phyloP scores from a whole-genome alignment of 2,329 filamentous ascomycete species.

The Diaporthe sp. region DNA sequence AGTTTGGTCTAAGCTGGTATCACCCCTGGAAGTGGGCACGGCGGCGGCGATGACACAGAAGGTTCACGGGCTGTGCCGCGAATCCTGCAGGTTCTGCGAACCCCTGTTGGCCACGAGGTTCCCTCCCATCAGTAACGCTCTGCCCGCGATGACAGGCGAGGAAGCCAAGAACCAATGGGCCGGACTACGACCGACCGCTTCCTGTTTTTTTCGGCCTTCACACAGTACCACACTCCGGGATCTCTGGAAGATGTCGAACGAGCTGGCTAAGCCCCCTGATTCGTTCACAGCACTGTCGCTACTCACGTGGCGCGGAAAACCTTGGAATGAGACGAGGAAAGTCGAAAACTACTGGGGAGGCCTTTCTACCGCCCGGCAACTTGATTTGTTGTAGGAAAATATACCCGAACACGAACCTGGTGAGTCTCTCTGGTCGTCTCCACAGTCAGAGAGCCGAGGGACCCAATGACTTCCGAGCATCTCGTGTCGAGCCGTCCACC shows the following conservation, averaged over 20 bases:
- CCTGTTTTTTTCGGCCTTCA: background rate
- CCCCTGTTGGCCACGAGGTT: slow-evolving; percentile 40
- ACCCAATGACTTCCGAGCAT: slow-evolving; percentile 33
- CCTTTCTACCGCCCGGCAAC: slow-evolving; percentile 2
- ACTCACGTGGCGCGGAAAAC: slow-evolving; percentile 21
- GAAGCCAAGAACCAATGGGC: slow-evolving; percentile 16
- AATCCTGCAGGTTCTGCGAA: slow-evolving; percentile 40
- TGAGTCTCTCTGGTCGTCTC: slow-evolving; percentile 26
- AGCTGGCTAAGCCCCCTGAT: slow-evolving; percentile 8
- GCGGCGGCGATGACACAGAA: slow-evolving; percentile 39
- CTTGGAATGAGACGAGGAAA: slow-evolving; percentile 21
- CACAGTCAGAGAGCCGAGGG: slow-evolving; percentile 29
- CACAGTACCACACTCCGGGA: slow-evolving; percentile 7
- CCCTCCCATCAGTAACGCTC: slow-evolving; percentile 12
- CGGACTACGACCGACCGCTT: slow-evolving; percentile 35
- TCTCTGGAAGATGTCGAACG: background rate
- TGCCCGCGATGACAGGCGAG: slow-evolving; percentile 5
- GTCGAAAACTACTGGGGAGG: background rate
- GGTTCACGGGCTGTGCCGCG: slow-evolving; percentile 41
- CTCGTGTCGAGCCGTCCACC: slow-evolving; percentile 39
- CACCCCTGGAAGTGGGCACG: slow-evolving; percentile 39
- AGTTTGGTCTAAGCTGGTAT: slow-evolving; percentile 31
- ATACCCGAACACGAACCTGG: slow-evolving; percentile 15
- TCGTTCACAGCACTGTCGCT: slow-evolving; percentile 5
- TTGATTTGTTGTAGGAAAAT: slow-evolving; percentile 25